Evolutionary conservation across 2,329 filamentous ascomycete species (phyloP), one percentile per base, ranked within the genome.

Genomic region (Penicillium sp.): DNA sequence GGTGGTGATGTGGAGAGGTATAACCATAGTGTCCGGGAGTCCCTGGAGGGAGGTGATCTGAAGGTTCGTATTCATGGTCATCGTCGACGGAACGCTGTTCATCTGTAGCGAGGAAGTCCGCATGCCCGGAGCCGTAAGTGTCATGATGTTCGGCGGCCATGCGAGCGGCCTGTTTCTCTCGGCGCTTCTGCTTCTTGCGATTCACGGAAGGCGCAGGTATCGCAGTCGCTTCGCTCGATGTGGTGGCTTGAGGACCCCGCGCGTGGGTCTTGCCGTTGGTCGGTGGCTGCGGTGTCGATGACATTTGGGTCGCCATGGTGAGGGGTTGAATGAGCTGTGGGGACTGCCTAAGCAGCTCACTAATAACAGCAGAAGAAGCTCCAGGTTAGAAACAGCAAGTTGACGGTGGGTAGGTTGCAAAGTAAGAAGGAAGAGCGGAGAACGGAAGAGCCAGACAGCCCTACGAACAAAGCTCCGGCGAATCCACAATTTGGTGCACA

Each of bases 141-240:
- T 65, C 68, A 28, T 62, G 72, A 58, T 75, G 75, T 28, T 77
- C 77, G 37, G 79, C 82, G 27, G 81, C 81, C 65, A 86, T 82
- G 53, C 85, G 86, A 28, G 88, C 87, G 29, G 87, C 87, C 72
- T 82, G 78, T 70, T 96, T 96, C 66, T 88, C 86, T 58, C 91
- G 82, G 60, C 91, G 83, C 78, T 95, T 96, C 71, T 93, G 88
- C 77, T 96, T 97, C 78, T 96, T 96, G 66, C 88, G 84, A 73
- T 95, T 96, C 43, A 91, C 86, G 8, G 43, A 42, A 4, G 57
- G 45, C 18, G 41, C 36, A 31, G 56, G 33, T 50, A 44, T 50
- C 19, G 50, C 44, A 42, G 51, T 53, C 12, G 35, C 48, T 42
- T 29, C 49, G 27, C 39, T 46, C n/a, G 51, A 41, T 39, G 54